phyloP scores from a whole-genome alignment of 1,284 basidiomycete genomes.

The Pascua sp. region DNA sequence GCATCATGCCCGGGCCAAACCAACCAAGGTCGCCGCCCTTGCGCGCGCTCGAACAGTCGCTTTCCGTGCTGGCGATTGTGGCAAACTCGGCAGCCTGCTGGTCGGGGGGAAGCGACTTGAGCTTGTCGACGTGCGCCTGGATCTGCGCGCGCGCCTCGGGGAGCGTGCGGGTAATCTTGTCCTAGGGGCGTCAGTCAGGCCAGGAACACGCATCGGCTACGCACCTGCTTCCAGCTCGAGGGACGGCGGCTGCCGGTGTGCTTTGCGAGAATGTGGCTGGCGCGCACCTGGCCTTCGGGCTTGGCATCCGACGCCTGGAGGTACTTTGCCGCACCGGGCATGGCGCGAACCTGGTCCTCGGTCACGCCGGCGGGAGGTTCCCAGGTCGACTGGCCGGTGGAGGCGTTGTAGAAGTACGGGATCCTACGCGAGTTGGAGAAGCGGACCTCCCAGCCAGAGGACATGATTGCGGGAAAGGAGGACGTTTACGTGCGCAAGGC shows the following conservation, averaged over 20 bases:
- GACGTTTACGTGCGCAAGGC: not conserved
- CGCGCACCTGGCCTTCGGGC: constrained; percentile 63
- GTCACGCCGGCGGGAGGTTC: constrained; percentile 68
- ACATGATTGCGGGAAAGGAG: not conserved
- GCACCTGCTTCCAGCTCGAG: constrained; percentile 85
- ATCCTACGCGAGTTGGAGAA: constrained; percentile 73
- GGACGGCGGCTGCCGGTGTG: constrained; percentile 82
- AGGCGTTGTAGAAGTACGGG: constrained; percentile 84
- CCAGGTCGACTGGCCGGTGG: constrained; percentile 75
- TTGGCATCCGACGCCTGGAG: constrained; percentile 36
- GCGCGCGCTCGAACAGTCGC: constrained; percentile 81
- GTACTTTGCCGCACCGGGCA: constrained; percentile 62
- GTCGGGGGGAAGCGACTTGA: constrained; percentile 43
- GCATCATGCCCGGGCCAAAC: constrained; percentile 90
- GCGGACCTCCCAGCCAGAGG: constrained; percentile 67
- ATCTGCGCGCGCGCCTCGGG: constrained; percentile 82
- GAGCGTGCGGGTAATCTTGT: constrained; percentile 80
- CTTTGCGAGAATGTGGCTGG: constrained; percentile 93
- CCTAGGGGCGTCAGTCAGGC: constrained; percentile 50
- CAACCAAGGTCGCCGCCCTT: constrained; percentile 79
- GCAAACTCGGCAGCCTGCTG: constrained; percentile 64
- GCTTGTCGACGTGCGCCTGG: constrained; percentile 53
- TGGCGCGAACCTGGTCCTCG: constrained; percentile 58
- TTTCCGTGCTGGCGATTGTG: constrained; percentile 67
- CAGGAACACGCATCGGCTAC: too few relatives aligned